Evolutionary conservation across 139 green algal species (phyloP), one percentile per base, ranked within the genome.

Genomic region (Chlamydomonas sp.): DNA sequence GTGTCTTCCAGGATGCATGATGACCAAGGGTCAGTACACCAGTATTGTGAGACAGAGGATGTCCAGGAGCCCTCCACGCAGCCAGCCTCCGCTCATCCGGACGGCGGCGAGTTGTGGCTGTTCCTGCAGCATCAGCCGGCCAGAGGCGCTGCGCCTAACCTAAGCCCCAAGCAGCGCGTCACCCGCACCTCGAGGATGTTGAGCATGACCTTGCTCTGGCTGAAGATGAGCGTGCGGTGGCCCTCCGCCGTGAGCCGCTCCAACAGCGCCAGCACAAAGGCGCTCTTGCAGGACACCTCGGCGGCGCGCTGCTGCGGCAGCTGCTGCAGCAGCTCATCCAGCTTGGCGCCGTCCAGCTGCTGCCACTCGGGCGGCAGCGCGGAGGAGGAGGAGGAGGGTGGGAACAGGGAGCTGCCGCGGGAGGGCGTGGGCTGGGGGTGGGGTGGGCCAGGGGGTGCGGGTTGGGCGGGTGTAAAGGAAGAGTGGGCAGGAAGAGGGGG

Each of bases 171-270:
- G 67, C 72, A 12, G 31, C 14, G 57, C 5, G 75, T 63, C 12
- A 2, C 4, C 0, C 89, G 49, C 72, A 95, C 93, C 93, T 98
- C 89, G 57, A 99, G 86, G 62, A 99, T 97, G 94, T 98, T 94
- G 58, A 99, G 95, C 95, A 97, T 97, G 17, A 96, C 90, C 12
- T 90, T 72, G 12, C 31, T 88, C 49, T 79, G 57, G 57, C 92
- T 97, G 92, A 99, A 99, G 20, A 99, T 81, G 31, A 99, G 93
- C 12, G 95, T 97, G 77, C 95, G 88, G 90, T 99, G 97, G 9
- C 96, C 96, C 78, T 90, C 87, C 0, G 74, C 89, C 16, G 91
- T 73, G 79, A 99, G 94, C 66, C 93, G 84, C n/a, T 93, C 67
- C 86, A 99, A 91, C 63, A 99, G 93, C 18, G 61, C 68, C 85